Evolutionary conservation across 140 eudicot genomes (phyloP).

Genomic region (Flaveria floridana): DNA sequence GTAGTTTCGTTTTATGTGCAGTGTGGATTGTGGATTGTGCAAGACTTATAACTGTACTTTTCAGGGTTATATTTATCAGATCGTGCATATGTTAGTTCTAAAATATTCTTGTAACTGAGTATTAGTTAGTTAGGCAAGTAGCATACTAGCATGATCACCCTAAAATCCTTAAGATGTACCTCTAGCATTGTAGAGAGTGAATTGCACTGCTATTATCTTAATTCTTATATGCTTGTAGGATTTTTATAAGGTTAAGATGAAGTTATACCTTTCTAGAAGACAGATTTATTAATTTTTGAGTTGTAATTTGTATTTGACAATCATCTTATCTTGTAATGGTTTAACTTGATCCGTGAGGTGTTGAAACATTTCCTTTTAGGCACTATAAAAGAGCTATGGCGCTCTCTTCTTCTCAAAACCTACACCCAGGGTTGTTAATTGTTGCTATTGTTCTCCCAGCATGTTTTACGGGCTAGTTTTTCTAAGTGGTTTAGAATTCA

Average conservation of each 20-base stretch:
- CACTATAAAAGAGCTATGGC: not conserved
- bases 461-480: constrained; percentile 3
- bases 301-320: not conserved
- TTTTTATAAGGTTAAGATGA: not conserved
- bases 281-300: not conserved
- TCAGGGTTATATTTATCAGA: constrained; percentile 10
- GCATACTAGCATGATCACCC: constrained; percentile 9
- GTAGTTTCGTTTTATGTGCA: not conserved
- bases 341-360: not conserved
- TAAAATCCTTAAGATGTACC: constrained; percentile 13
- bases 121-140: not conserved
- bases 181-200: constrained; percentile 7
- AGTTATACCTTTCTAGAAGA: not conserved
- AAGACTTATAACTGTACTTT: constrained; percentile 2
- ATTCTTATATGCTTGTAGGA: constrained; percentile 18
- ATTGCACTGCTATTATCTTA: not conserved
- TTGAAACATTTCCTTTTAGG: constrained; percentile 15
- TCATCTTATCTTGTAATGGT: not conserved
- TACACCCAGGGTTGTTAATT: not conserved
- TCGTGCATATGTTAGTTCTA: constrained; percentile 12
- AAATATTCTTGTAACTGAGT: constrained; percentile 5
- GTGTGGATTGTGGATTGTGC: not conserved
- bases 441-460: constrained; percentile 3
- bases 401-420: constrained; percentile 9
- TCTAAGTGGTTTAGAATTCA: not conserved